phyloP scores from a whole-genome alignment of 768 basidiomycete species.

The Plicaturopsis crispa region DNA sequence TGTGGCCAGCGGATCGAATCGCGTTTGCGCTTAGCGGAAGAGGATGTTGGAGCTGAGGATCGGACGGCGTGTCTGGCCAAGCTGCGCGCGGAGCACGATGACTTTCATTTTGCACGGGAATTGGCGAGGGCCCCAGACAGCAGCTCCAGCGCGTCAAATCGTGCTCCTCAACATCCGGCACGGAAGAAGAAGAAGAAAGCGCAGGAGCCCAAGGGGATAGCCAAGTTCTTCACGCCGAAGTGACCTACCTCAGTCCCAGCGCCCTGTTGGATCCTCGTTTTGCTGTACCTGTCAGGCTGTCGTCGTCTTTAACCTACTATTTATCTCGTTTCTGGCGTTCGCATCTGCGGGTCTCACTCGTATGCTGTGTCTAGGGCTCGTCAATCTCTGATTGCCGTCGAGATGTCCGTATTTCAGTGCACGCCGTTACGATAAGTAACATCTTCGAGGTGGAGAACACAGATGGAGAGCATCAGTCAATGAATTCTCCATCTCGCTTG shows the following conservation, averaged over 20 bases:
- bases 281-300: too few species aligned
- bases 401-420: background rate
- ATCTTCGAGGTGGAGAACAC: background rate
- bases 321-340: slow-evolving; percentile 14
- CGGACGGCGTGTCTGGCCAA: slow-evolving; percentile 28
- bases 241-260: slow-evolving; percentile 32
- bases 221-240: slow-evolving; percentile 37
- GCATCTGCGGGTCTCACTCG: slow-evolving; percentile 13
- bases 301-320: too few species aligned
- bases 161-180: slow-evolving; percentile 11
- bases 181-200: slow-evolving; percentile 21
- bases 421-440: background rate
- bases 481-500: background rate
- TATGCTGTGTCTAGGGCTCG: background rate
- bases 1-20: slow-evolving; percentile 53
- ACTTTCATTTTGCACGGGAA: slow-evolving; percentile 85
- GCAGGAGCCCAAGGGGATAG: slow-evolving; percentile 31
- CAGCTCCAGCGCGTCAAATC: slow-evolving; percentile 12
- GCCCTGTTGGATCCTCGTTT: too few species aligned
- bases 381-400: slow-evolving; percentile 16
- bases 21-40: slow-evolving; percentile 27
- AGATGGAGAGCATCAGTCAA: background rate
- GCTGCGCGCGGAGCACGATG: slow-evolving; percentile 67
- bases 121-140: slow-evolving; percentile 40
- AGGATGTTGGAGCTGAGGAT: slow-evolving; percentile 21